A percentile compares a stretch with the other conserved stretches of the same genome.
phyloP scores from a whole-genome alignment of 768 basidiomycete species.

The Grammothele lineata region DNA sequence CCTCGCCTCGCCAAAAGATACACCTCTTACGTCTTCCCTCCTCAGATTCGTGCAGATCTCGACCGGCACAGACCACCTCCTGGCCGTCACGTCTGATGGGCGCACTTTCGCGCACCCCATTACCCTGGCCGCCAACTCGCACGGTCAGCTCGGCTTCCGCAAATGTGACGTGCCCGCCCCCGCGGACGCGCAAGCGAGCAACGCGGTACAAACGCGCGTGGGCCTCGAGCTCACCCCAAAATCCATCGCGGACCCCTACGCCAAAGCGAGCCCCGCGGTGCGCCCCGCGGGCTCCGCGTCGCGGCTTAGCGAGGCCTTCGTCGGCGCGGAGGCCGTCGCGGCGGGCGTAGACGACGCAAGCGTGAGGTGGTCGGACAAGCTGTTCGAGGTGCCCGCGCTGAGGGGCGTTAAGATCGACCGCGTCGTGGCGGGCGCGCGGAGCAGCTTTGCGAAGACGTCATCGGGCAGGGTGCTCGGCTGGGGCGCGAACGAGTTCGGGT shows the following conservation, averaged over 20 bases:
- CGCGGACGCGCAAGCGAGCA: conserved; percentile 19
- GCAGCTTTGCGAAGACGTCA: conserved; percentile 67
- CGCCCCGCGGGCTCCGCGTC: conserved; percentile 27
- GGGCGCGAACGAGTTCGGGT: conserved; percentile 90
- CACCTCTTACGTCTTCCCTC: not conserved
- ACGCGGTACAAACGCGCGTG: conserved; percentile 26
- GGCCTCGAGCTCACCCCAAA: conserved; percentile 56
- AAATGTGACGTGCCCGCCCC: conserved; percentile 48
- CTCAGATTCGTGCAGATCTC: conserved; percentile 71
- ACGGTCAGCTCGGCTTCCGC: conserved; percentile 81
- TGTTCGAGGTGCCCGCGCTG: conserved; percentile 78
- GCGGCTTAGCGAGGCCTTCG: conserved; percentile 16
- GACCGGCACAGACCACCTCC: conserved; percentile 66
- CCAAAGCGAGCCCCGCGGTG: conserved; percentile 39
- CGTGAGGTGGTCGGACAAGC: conserved; percentile 60
- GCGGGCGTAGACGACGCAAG: conserved; percentile 32
- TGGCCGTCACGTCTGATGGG: conserved; percentile 69
- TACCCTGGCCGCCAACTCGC: conserved; percentile 67
- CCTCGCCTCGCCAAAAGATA: no score
- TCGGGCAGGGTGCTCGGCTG: conserved; percentile 78
- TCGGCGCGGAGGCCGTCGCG: conserved; percentile 21
- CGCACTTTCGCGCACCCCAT: conserved; percentile 78
- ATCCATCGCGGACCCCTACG: conserved; percentile 46
- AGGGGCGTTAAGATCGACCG: conserved; percentile 59
- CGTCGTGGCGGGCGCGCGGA: conserved; percentile 66